Evolutionary conservation across 2,329 filamentous ascomycete genomes (phyloP), one percentile per base, ranked within the genome.

Genomic region (Bipolaris victoriae): DNA sequence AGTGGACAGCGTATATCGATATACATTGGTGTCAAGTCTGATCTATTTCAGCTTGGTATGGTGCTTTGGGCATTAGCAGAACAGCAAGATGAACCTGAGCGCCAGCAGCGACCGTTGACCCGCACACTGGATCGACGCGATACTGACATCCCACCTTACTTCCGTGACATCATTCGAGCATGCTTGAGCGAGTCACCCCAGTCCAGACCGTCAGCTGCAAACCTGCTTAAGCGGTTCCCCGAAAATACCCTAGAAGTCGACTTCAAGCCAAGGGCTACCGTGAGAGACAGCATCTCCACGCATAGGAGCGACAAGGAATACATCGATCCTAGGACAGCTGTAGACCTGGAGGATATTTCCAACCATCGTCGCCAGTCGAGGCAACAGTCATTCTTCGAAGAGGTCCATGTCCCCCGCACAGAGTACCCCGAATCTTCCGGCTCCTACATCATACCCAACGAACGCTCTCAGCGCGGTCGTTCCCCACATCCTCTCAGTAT

Each of bases 11-110:
- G 92, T 29, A 93, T 99, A 51, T 90, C 91, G 44, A 97, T 98
- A 89, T 97, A 96, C 71, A 98, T 99, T 72, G 94, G 95, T 11
- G 92, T 97, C 73, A 99, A 99, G 78, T 97, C 94, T 0, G 95
- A 99, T 77, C 82, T 99, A 1, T 99, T 90, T 70, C 95, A 99
- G 77, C 84, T 98, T 5, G 95, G 95, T 5, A 99, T 99, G 95
- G 92, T 97, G 1, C 80, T 99, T 2, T 99, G 94, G 92, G 92
- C 91, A 20, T 80, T 99, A 44, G 94, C 92, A 1, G 90, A 89
- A 71, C 86, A 94, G 64, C 86, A 93, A 54, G 94, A 98, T 69
- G 94, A 98, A 69, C 95, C 95, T 1, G 95, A 98, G 74, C 83
- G 86, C 18, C 88, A 90, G 58, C 84, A 84, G 40, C 85, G 91